A percentile compares a stretch with the other conserved stretches of the same genome.
Conservation (phyloP, 2,329 filamentous ascomycete species). For the Pseudogymnoascus sp. region DNA sequence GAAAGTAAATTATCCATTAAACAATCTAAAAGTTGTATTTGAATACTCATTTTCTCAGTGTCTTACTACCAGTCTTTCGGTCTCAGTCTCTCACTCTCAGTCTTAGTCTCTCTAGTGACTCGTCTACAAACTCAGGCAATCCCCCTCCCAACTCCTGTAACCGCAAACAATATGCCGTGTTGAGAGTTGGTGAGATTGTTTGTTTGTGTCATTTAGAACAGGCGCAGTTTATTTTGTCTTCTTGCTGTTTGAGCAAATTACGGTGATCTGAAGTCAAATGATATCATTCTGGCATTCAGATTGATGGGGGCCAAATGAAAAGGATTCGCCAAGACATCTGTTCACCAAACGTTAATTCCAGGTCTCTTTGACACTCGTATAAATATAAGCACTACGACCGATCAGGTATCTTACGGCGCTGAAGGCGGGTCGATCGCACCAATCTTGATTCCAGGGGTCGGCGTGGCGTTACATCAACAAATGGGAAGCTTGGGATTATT, state of each 20-base stretch:
- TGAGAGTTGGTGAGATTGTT: neutral
- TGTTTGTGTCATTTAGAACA: neutral
- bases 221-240: neutral
- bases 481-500: neutral
- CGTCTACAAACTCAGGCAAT: too few relatives aligned
- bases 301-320: neutral
- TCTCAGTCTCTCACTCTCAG: too few relatives aligned
- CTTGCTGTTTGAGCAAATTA: neutral
- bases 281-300: neutral
- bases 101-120: too few relatives aligned
- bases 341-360: constrained; percentile 7
- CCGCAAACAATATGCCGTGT: neutral
- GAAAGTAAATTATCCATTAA: neutral
- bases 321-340: neutral
- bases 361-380: neutral
- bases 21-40: neutral
- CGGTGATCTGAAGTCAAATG: neutral
- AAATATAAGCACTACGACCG: constrained; percentile 3
- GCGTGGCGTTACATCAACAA: constrained; percentile 3
- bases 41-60: neutral
- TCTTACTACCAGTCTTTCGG: too few relatives aligned
- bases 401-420: constrained; percentile 3
- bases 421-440: neutral
- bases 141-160: neutral
- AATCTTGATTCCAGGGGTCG: neutral